Evolutionary conservation across 441 rosid species (phyloP), one percentile per base, ranked within the genome.

Genomic region (Mallotus japonicus): DNA sequence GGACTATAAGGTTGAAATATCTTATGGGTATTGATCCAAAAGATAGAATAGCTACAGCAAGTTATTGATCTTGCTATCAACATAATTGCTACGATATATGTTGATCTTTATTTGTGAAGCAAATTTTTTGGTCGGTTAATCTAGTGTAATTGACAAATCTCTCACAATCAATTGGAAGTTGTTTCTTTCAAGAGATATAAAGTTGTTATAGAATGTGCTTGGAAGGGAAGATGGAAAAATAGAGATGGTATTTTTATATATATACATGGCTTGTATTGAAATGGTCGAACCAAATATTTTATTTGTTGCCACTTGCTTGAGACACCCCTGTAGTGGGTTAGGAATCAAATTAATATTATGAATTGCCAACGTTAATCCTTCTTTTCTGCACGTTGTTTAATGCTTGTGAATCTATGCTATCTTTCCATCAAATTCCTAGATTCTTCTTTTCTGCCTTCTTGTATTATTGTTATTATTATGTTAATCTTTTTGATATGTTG

Each of bases 51-150:
- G 59, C 24, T 42, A 40, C 13, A 1, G 57, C 73, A 14, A 73
- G 60, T 19, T 51, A 40, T 42, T 8, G 69, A 62, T 58, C 47
- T 20, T 9, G 46, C 34, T 14, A 70, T 69, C 32, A 71, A 69
- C 73, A 79, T 69, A 58, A 44, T 10, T 44, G 49, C 49, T 44
- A 44, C 12, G 3, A 44, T 44, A 37, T 44, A 44, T 44, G 3
- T 44, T 44, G 49, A 10, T 44, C 49, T 44, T 44, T 44, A 44
- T 58, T 32, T 22, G 14, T 13, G 0, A 57, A 10, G 32, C 12
- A 8, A 57, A 56, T 4, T 20, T 58, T 3, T 22, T 22, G 14
- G 12, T 22, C 32, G 62, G 14, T 13, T 4, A 11, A 58, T 22
- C 4, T 5, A 6, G 16, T 58, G 62, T 4, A 58, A 22, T 10